Evolutionary conservation across 495 filamentous ascomycete species (phyloP).

Genomic region (Endocarpon pusillum): DNA sequence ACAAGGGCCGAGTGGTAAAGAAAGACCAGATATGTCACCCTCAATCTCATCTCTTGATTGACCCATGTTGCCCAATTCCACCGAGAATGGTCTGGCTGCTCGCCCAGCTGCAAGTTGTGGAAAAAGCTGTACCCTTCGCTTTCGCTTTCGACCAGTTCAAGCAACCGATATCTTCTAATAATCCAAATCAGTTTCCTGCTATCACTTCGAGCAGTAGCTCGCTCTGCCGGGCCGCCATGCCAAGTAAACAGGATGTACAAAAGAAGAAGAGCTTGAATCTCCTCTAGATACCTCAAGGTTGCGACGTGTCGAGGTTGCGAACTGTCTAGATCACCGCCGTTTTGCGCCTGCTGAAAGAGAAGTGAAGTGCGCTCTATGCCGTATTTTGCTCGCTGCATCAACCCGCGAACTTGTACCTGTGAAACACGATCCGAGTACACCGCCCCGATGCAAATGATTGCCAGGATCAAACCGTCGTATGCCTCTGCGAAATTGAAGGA

Average conservation of each 20-base stretch:
- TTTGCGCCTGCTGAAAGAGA: constrained; percentile 21
- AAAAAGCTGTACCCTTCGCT: constrained; percentile 19
- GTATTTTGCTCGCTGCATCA: constrained; percentile 36
- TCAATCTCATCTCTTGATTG: constrained; percentile 47
- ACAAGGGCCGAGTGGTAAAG: constrained; percentile 38
- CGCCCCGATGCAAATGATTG: constrained; percentile 48
- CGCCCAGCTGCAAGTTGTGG: constrained; percentile 19
- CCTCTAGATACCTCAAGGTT: constrained; percentile 23
- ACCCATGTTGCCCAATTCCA: constrained; percentile 48
- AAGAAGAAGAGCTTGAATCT: constrained; percentile 41
- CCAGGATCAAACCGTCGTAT: constrained; percentile 40
- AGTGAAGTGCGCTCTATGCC: constrained; percentile 33
- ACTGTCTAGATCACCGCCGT: constrained; percentile 18
- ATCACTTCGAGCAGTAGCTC: constrained; percentile 32
- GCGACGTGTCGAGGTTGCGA: not conserved
- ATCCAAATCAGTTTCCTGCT: constrained; percentile 35
- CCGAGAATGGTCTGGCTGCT: constrained; percentile 16
- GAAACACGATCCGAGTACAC: constrained; percentile 42
- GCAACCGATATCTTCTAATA: constrained; percentile 30
- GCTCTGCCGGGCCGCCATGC: constrained; percentile 43
- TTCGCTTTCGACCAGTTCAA: constrained; percentile 20
- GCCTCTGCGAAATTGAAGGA: constrained; percentile 44
- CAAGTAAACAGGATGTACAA: constrained; percentile 40
- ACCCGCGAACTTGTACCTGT: constrained; percentile 34
- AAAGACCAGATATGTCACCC: constrained; percentile 42